Percentiles rank a stretch among this genome's conserved stretches.
Conservation (phyloP, 306 rosid genomes). For the Cicer judaicum region DNA sequence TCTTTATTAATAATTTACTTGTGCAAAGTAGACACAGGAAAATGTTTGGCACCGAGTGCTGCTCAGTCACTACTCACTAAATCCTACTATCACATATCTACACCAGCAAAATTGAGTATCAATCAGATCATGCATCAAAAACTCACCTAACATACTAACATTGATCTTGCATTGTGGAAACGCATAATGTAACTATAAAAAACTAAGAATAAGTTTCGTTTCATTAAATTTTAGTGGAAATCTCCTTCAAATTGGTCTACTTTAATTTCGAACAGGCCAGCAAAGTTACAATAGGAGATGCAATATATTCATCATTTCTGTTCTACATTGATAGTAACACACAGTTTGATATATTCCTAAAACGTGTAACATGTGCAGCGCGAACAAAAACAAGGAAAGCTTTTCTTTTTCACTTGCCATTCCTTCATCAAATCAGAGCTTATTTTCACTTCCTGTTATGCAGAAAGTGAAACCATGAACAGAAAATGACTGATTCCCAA, state of each 20-base stretch:
- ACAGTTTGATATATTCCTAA: conserved; percentile 39
- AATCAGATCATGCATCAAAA: conserved; percentile 1
- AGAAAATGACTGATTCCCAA: conserved; percentile 45
- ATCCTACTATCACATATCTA: conserved; percentile 16
- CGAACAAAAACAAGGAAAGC: conserved; percentile 29
- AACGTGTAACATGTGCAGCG: conserved; percentile 37
- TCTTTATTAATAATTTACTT: not conserved
- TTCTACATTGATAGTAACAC: conserved; percentile 22
- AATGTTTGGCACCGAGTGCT: conserved; percentile 21
- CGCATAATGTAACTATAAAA: conserved; percentile 7
- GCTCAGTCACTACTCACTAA: conserved; percentile 37
- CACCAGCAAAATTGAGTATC: not conserved
- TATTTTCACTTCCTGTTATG: conserved; percentile 2
- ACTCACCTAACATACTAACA: conserved; percentile 6
- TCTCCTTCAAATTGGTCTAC: conserved; percentile 20
- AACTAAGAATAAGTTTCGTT: conserved; percentile 1
- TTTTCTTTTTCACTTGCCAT: conserved; percentile 14
- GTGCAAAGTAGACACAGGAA: conserved; percentile 13
- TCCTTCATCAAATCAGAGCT: conserved; percentile 31
- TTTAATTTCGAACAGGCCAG: conserved; percentile 11
- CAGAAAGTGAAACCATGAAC: conserved; percentile 43
- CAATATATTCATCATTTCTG: conserved; percentile 26
- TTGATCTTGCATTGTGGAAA: conserved; percentile 3
- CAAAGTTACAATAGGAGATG: conserved; percentile 26
- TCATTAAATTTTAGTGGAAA: not conserved